A percentile compares a stretch with the other conserved stretches of the same genome.
phyloP scores from a whole-genome alignment of 2,329 filamentous ascomycete species.

The Bipolaris cookei region DNA sequence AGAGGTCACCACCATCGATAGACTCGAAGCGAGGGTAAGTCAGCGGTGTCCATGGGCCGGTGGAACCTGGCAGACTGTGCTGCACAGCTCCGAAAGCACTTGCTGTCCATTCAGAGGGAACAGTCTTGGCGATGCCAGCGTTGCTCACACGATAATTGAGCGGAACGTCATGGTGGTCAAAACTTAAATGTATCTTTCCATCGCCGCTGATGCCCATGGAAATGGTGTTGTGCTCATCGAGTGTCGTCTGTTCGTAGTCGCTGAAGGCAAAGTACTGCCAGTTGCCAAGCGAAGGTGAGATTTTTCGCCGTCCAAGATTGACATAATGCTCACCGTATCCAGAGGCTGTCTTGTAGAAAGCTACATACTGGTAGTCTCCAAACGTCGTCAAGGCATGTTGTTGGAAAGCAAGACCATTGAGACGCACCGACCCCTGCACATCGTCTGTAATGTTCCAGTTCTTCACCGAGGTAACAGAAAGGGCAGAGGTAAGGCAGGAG shows the following conservation, averaged over 20 bases:
- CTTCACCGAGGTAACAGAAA: conserved; percentile 36
- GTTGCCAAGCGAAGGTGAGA: conserved; percentile 44
- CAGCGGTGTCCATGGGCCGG: conserved; percentile 47
- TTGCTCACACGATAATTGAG: conserved; percentile 46
- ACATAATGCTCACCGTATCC: conserved; percentile 49
- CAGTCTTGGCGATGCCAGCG: conserved; percentile 39
- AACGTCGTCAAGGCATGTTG: conserved; percentile 57
- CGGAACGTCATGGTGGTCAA: conserved; percentile 57
- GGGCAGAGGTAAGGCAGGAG: conserved; percentile 23
- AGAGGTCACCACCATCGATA: conserved; percentile 48
- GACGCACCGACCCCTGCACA: conserved; percentile 43
- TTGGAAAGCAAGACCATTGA: conserved; percentile 60
- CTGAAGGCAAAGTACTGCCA: conserved; percentile 58
- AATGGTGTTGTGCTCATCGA: conserved; percentile 62
- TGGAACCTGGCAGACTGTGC: conserved; percentile 40
- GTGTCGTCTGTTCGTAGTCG: conserved; percentile 58
- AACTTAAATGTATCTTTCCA: conserved; percentile 61
- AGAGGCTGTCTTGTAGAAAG: conserved; percentile 51
- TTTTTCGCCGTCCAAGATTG: conserved; percentile 55
- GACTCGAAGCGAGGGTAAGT: conserved; percentile 60
- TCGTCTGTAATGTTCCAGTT: conserved; percentile 43
- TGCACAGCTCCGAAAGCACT: conserved; percentile 38
- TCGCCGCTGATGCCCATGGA: conserved; percentile 60
- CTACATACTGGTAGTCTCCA: conserved; percentile 58
- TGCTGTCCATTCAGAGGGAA: conserved; percentile 38